Base-by-base conservation (phyloP, 768 basidiomycete genomes). In the Mycena chlorophos region DNA sequence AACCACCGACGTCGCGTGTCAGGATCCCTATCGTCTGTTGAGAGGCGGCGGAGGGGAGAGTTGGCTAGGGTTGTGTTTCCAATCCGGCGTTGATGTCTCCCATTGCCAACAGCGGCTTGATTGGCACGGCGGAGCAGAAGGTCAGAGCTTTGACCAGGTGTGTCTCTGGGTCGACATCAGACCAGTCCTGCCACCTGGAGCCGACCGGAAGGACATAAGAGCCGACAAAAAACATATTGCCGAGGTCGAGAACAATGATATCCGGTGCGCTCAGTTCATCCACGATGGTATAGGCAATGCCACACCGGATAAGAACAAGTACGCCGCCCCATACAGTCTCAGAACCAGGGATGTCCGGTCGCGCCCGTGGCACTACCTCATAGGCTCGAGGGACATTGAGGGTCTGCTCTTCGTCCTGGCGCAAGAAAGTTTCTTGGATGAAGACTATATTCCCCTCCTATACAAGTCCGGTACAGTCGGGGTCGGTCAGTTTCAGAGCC, bases 361-460 rank as follows among this genome's bases (percentile, higher is more conserved):
- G 55, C 17, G 40, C n/a, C 3, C 13, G 10, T 2, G 55, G 27
- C 2, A 56, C 23, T 1, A 51, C 43, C 1, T 5, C 20, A 22
- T 12, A 56, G 22, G 42, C 55, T 3, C 14, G 17, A 1, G 55
- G 55, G 2, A 56, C 30, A 0, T 14, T 6, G 2, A 56, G 49
- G 1, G 40, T 4, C 2, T 26, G 20, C 23, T 56, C 55, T 22
- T 56, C 30, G 2, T 10, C 42, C 6, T 2, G 30, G 1, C 49
- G 48, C 1, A 56, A 12, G 27, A 26, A 56, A 12, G 55, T 56
- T 22, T 56, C 55, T 26, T 56, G 49, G 17, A 56, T 10, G 6
- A 56, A 43, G 1, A 51, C 19, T 2, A 51, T 38, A 19, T 56
- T 49, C 20, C 45, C 51, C 1, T n/a, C 23, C 0, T 31, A 34